These are phyloP conservation scores for Nepenthes mirabilis DNA, from an alignment of 148 eudicot species.

Conservation along the genomic window DNA sequence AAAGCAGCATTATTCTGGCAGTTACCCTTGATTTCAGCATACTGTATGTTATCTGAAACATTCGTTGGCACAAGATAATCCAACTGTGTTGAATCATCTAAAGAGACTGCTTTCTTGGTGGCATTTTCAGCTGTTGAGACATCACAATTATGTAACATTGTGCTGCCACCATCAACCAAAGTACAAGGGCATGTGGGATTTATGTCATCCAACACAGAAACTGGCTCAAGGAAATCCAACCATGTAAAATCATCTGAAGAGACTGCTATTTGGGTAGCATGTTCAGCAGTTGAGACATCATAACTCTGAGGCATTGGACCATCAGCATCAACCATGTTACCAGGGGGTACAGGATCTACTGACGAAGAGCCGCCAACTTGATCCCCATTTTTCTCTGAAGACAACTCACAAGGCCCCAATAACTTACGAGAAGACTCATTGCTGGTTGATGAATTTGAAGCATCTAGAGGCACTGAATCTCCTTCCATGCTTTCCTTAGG, in stretches of 20 bases:
- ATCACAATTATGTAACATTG: slow-evolving; percentile 8
- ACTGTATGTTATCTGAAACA: slow-evolving; percentile 18
- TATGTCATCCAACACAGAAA: slow-evolving; percentile 8
- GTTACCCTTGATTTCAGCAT: slow-evolving; percentile 3
- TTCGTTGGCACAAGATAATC: slow-evolving; percentile 23
- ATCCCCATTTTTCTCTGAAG: slow-evolving; percentile 10
- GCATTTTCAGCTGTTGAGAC: slow-evolving; percentile 11
- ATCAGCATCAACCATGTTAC: slow-evolving; percentile 16
- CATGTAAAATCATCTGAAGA: slow-evolving; percentile 21
- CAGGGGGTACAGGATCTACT: slow-evolving; percentile 10
- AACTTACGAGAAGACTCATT: slow-evolving; percentile 13
- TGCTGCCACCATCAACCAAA: slow-evolving; percentile 17
- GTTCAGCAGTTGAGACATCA: slow-evolving; percentile 11
- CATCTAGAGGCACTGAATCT: slow-evolving; percentile 13
- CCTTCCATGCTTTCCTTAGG: slow-evolving; percentile 33
- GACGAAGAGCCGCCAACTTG: slow-evolving; percentile 14
- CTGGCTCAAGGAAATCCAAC: slow-evolving; percentile 30
- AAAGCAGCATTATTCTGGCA: slow-evolving; percentile 5
- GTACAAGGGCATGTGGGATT: slow-evolving; percentile 12
- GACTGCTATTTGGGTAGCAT: slow-evolving; percentile 10
- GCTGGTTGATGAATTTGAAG: slow-evolving; percentile 16
- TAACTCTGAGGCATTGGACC: slow-evolving; percentile 11
- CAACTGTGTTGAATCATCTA: slow-evolving; percentile 17
- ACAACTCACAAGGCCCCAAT: slow-evolving; percentile 3
- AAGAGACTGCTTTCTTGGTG: slow-evolving; percentile 4